Percentiles rank a stretch among this genome's conserved stretches.
Conservation (phyloP, 495 filamentous ascomycete species). For the Hyaloscypha variabilis region DNA sequence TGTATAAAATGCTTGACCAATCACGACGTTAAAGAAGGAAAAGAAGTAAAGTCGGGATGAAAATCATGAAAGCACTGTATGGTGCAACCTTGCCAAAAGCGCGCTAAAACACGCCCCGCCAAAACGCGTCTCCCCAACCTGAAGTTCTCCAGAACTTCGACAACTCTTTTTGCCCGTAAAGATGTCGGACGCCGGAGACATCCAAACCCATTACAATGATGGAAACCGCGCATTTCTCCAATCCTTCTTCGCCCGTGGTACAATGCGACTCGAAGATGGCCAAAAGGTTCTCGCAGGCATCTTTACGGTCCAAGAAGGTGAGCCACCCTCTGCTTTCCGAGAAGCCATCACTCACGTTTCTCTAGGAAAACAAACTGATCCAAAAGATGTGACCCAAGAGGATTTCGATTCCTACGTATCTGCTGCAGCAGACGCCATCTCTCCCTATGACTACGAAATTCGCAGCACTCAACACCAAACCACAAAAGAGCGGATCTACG, state of each 20-base stretch:
- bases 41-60: neutral
- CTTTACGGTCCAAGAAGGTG: constrained; percentile 53
- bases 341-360: constrained; percentile 7
- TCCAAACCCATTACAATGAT: constrained; percentile 42
- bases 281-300: constrained; percentile 78
- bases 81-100: neutral
- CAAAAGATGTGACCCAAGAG: constrained; percentile 64
- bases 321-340: neutral
- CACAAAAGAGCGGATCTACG: constrained; percentile 58
- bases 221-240: constrained; percentile 92
- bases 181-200: constrained; percentile 13
- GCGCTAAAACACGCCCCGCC: constrained; percentile 22
- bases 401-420: constrained; percentile 70
- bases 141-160: neutral
- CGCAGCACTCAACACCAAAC: constrained; percentile 68
- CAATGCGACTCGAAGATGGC: constrained; percentile 73
- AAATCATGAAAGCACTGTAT: too few relatives aligned
- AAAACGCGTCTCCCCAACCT: constrained; percentile 24
- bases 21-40: too few relatives aligned
- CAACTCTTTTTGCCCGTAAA: neutral
- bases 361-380: constrained; percentile 22
- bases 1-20: too few relatives aligned
- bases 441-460: constrained; percentile 85
- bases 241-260: constrained; percentile 77
- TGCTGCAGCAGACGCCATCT: constrained; percentile 70